These are phyloP conservation scores for Fusarium stilboides DNA, from an alignment of 2,329 filamentous ascomycete genomes.

Conservation along the genomic window DNA sequence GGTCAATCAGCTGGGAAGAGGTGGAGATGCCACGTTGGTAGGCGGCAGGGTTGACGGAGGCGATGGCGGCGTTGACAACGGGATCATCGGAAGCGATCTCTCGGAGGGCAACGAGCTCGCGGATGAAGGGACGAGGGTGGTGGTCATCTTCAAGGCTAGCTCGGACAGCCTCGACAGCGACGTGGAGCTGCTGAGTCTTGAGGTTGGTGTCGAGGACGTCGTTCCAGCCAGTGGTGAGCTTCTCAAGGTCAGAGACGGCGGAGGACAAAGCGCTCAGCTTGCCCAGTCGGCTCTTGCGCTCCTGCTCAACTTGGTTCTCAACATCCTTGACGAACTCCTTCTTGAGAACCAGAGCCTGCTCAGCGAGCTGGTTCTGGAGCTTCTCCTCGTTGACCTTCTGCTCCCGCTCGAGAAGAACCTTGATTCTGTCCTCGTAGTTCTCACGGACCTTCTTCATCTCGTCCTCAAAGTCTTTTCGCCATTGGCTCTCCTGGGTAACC, in stretches of 20 bases:
- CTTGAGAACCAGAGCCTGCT: conserved; percentile 92
- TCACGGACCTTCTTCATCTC: conserved; percentile 86
- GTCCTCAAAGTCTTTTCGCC: conserved; percentile 87
- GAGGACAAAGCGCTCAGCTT: conserved; percentile 85
- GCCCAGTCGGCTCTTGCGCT: conserved; percentile 88
- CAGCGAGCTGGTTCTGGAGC: conserved; percentile 85
- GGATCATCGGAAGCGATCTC: conserved; percentile 88
- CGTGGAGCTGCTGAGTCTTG: conserved; percentile 94
- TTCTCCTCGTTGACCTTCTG: conserved; percentile 86
- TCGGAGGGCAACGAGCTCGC: conserved; percentile 94
- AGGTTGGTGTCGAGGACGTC: conserved; percentile 91
- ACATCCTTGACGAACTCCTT: conserved; percentile 86
- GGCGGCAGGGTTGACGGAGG: conserved; percentile 93
- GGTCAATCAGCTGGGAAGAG: conserved; percentile 88
- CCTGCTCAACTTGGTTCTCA: conserved; percentile 85
- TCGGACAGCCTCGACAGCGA: conserved; percentile 93
- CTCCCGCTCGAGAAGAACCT: conserved; percentile 83
- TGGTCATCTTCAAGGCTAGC: conserved; percentile 81
- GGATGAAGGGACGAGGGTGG: conserved; percentile 86
- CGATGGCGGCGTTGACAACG: conserved; percentile 92
- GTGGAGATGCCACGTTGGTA: conserved; percentile 94
- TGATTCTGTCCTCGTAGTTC: conserved; percentile 84
- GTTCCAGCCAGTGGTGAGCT: conserved; percentile 91
- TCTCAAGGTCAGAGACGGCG: conserved; percentile 86
- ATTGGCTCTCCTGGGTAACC: conserved; percentile 83